Evolutionary conservation across 2,329 filamentous ascomycete species (phyloP).

Genomic region (Bisporella sp.): DNA sequence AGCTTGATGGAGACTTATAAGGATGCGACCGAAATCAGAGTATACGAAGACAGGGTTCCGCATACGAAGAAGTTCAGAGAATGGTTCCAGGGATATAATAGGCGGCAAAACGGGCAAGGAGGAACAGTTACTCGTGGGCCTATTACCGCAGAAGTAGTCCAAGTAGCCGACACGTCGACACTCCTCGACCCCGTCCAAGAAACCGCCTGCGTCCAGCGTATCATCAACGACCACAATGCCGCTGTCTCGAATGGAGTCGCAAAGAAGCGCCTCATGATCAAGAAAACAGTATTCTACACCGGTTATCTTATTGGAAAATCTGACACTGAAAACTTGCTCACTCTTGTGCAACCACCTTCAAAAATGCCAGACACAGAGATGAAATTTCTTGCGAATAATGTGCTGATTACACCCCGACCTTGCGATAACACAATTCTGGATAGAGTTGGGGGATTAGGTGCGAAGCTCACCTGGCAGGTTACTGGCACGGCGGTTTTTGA

Average conservation of each 20-base stretch:
- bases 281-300: slow-evolving; percentile 85
- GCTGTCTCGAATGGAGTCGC: slow-evolving; percentile 37
- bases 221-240: slow-evolving; percentile 82
- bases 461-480: slow-evolving; percentile 78
- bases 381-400: slow-evolving; percentile 79
- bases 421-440: slow-evolving; percentile 66
- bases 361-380: slow-evolving; percentile 62
- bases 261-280: slow-evolving; percentile 57
- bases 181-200: slow-evolving; percentile 73
- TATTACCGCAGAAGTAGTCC: slow-evolving; percentile 74
- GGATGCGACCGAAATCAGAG: slow-evolving; percentile 72
- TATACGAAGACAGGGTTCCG: slow-evolving; percentile 60
- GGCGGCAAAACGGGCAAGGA: slow-evolving; percentile 38
- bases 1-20: slow-evolving; percentile 81
- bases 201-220: slow-evolving; percentile 75
- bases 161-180: slow-evolving; percentile 70
- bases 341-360: slow-evolving; percentile 58
- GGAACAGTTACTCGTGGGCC: slow-evolving; percentile 49
- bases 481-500: slow-evolving; percentile 69
- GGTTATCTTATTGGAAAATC: slow-evolving; percentile 74
- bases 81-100: slow-evolving; percentile 76
- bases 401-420: slow-evolving; percentile 78
- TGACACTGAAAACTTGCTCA: slow-evolving; percentile 66
- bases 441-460: slow-evolving; percentile 81
- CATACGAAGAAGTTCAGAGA: slow-evolving; percentile 78